phyloP scores from a whole-genome alignment of 306 rosid species.

The Ammopiptanthus mongolicus region DNA sequence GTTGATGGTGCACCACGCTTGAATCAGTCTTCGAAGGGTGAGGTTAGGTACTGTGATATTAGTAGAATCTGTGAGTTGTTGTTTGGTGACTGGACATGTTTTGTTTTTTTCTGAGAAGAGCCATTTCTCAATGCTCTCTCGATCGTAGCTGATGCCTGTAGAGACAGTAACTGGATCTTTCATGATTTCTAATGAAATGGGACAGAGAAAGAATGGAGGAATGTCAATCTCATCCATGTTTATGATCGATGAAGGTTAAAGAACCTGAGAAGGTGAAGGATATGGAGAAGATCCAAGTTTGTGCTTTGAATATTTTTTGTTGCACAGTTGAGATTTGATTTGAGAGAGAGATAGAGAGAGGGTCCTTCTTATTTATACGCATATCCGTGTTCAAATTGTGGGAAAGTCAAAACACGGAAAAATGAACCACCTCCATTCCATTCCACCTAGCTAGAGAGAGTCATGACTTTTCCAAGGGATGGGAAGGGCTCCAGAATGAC shows the following conservation, averaged over 20 bases:
- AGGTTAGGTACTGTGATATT: conserved; percentile 82
- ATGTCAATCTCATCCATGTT: conserved; percentile 62
- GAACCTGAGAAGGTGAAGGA: background rate
- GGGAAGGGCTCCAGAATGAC: conserved; percentile 31
- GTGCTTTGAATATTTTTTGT: background rate
- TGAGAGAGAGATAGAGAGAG: background rate
- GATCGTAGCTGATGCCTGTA: conserved; percentile 81
- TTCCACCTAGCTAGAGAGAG: background rate
- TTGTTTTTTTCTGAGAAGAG: conserved; percentile 39
- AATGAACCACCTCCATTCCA: conserved; percentile 14
- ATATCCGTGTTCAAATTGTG: conserved; percentile 2
- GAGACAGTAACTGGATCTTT: conserved; percentile 75
- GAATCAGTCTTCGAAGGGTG: conserved; percentile 79
- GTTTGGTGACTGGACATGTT: conserved; percentile 77
- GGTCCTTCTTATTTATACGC: conserved; percentile 14
- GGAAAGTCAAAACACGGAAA: conserved; percentile 50
- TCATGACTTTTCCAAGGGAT: conserved; percentile 20
- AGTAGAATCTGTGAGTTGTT: conserved; percentile 23
- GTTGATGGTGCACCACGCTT: conserved; percentile 83
- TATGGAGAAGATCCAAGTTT: background rate
- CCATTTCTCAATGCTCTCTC: conserved; percentile 85
- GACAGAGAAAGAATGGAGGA: conserved; percentile 70
- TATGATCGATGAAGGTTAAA: background rate
- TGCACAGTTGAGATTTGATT: background rate
- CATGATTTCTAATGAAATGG: conserved; percentile 79